phyloP scores from a whole-genome alignment of 192 early-diverging fungal genomes.

The Coemansia sp. region DNA sequence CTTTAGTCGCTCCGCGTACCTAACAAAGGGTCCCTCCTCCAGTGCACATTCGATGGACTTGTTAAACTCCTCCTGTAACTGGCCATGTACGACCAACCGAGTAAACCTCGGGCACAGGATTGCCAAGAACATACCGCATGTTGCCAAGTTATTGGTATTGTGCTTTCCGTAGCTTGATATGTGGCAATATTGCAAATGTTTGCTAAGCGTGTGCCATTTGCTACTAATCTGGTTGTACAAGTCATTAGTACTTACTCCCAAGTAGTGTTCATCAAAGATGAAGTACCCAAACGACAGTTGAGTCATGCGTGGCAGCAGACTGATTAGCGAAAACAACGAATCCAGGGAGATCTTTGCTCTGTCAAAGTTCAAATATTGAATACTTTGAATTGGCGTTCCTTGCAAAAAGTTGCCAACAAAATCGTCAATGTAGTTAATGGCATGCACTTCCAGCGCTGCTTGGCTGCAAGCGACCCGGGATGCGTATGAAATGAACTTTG shows the following conservation, averaged over 20 bases:
- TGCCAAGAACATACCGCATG: background rate
- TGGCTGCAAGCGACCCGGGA: background rate
- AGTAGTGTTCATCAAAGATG: background rate
- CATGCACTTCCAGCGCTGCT: background rate
- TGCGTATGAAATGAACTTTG: background rate
- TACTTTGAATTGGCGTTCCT: background rate
- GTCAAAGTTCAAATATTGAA: conserved; percentile 3
- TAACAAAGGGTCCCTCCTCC: background rate
- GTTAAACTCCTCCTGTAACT: background rate
- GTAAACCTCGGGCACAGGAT: background rate
- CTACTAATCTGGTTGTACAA: background rate
- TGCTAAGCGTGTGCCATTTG: background rate
- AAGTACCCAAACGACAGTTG: background rate
- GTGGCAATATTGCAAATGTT: background rate
- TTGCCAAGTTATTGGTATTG: background rate
- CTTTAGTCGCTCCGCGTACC: background rate
- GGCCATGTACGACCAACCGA: background rate
- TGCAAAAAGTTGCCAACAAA: background rate
- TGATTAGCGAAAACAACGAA: background rate
- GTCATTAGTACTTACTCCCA: background rate
- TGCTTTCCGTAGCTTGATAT: background rate
- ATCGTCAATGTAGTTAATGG: background rate
- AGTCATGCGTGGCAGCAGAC: background rate
- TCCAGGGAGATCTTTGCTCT: background rate
- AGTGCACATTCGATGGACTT: background rate